Evolutionary conservation across 768 basidiomycete species (phyloP).

Genomic region (Mrakia blollopis): DNA sequence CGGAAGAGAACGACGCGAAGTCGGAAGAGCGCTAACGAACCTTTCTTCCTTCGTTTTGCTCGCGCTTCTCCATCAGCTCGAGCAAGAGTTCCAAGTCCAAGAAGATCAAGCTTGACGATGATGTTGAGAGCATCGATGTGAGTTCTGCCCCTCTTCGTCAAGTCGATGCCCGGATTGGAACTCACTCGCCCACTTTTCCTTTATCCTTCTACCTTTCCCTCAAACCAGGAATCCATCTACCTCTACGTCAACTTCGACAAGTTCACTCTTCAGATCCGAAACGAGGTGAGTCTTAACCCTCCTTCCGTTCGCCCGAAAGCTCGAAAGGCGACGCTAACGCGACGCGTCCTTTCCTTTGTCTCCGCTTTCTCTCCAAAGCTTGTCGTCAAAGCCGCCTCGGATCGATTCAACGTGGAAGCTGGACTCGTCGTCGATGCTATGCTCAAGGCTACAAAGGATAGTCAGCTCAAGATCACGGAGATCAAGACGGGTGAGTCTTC

Average conservation of each 20-base stretch:
- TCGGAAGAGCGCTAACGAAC: background rate
- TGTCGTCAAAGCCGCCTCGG: slow-evolving; percentile 66
- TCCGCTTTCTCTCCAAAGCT: slow-evolving; percentile 57
- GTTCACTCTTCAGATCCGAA: slow-evolving; percentile 80
- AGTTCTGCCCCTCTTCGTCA: background rate
- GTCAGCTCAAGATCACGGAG: slow-evolving; percentile 36
- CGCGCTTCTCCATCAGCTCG: background rate
- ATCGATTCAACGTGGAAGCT: slow-evolving; percentile 73
- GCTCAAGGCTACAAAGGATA: slow-evolving; percentile 55
- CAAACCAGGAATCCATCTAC: slow-evolving; percentile 42
- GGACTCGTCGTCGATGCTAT: slow-evolving; percentile 66
- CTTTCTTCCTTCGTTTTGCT: background rate
- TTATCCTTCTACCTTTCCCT: background rate
- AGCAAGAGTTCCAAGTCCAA: slow-evolving; percentile 12
- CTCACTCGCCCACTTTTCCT: background rate
- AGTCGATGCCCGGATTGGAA: background rate
- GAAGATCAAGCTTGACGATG: slow-evolving; percentile 20
- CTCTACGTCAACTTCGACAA: slow-evolving; percentile 85
- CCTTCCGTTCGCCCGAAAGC: background rate
- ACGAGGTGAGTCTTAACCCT: slow-evolving; percentile 57
- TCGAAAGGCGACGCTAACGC: background rate
- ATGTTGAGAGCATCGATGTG: slow-evolving; percentile 3
- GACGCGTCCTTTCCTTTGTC: slow-evolving; percentile 19
- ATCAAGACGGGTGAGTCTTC: slow-evolving; percentile 29
- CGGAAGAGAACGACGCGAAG: background rate